phyloP scores from a whole-genome alignment of 441 rosid genomes.

The Populus hybrid region DNA sequence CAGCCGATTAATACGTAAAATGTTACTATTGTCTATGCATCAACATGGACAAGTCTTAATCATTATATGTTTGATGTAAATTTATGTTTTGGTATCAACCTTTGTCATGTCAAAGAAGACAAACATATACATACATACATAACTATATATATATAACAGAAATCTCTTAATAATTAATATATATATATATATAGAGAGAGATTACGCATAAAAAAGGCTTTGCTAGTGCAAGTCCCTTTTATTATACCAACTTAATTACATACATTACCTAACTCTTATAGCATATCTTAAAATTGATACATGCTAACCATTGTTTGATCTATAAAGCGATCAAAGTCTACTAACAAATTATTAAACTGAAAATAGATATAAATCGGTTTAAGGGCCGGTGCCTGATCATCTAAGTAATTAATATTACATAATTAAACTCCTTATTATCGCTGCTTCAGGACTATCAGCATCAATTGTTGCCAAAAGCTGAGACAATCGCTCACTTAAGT shows the following conservation, averaged over 20 bases:
- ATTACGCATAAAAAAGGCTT: slow-evolving; percentile 11
- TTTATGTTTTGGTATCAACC: background rate
- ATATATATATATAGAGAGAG: background rate
- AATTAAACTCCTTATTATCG: slow-evolving; percentile 82
- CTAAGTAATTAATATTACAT: slow-evolving; percentile 30
- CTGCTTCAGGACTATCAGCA: slow-evolving; percentile 79
- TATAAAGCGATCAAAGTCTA: slow-evolving; percentile 25
- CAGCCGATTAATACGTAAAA: background rate
- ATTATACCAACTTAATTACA: slow-evolving; percentile 29
- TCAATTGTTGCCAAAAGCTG: slow-evolving; percentile 82
- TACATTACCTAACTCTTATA: slow-evolving; percentile 4
- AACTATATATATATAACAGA: no score
- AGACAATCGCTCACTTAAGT: slow-evolving; percentile 79
- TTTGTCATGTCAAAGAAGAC: background rate
- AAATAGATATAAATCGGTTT: background rate
- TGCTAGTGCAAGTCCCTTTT: slow-evolving; percentile 42
- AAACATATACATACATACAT: no score
- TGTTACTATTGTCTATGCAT: background rate
- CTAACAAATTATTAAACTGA: slow-evolving; percentile 5
- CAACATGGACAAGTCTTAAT: background rate
- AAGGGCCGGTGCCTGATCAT: background rate
- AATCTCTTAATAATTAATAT: background rate
- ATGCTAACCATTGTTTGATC: slow-evolving; percentile 23
- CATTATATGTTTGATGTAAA: background rate
- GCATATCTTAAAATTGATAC: slow-evolving; percentile 18